Conservation (phyloP, 495 filamentous ascomycete species). For the Penicillium silybi region DNA sequence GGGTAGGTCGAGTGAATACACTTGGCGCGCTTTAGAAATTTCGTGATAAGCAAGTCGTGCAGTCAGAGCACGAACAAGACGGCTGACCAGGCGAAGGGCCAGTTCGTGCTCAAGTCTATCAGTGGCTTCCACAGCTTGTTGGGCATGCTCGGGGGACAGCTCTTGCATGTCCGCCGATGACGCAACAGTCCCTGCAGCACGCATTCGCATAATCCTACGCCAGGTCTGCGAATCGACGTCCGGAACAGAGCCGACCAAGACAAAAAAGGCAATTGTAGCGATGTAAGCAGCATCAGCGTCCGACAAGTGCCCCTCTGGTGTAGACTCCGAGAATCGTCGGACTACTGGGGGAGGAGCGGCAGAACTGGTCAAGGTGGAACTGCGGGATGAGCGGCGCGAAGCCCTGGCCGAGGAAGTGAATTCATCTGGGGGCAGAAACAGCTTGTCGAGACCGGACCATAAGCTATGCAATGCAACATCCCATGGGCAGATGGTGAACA, state of each 20-base stretch:
- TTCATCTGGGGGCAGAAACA: constrained; percentile 62
- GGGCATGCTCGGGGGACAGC: constrained; percentile 23
- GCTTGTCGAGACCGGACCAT: constrained; percentile 64
- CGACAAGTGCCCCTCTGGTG: constrained; percentile 37
- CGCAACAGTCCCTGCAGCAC: constrained; percentile 50
- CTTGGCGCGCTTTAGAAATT: constrained; percentile 44
- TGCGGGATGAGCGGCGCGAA: constrained; percentile 36
- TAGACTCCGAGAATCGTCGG: constrained; percentile 24
- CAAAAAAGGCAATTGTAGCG: constrained; percentile 53
- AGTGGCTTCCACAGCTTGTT: constrained; percentile 34
- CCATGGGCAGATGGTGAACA: constrained; percentile 40
- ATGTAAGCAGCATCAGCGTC: constrained; percentile 56
- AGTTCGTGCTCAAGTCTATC: constrained; percentile 61
- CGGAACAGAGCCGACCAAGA: constrained; percentile 51
- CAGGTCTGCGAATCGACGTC: constrained; percentile 43
- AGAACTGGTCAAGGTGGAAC: constrained; percentile 25
- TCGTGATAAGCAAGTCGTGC: constrained; percentile 50
- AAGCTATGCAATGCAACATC: constrained; percentile 69
- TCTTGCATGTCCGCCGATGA: constrained; percentile 41
- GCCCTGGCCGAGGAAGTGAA: constrained; percentile 38
- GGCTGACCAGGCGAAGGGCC: constrained; percentile 51
- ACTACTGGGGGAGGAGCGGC: constrained; percentile 23
- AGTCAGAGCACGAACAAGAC: constrained; percentile 52
- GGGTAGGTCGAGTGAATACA: constrained; percentile 27
- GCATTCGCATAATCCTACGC: constrained; percentile 47